These are phyloP conservation scores for Aristolochia contorta DNA, from an alignment of 164 flowering plant genomes.

Conservation along the genomic window DNA sequence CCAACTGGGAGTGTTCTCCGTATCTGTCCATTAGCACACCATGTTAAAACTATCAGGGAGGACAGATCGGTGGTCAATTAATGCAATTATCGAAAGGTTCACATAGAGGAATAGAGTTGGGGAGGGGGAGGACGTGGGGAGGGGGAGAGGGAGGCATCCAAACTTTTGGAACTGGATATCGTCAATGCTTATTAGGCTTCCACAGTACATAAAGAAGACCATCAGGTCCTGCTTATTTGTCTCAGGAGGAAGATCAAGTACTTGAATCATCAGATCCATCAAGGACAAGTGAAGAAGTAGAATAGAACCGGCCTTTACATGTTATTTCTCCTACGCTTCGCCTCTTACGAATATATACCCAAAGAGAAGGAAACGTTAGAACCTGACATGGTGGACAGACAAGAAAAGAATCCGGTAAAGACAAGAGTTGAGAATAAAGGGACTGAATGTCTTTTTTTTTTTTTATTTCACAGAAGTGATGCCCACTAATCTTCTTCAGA, in stretches of 20 bases:
- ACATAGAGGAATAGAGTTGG: not conserved
- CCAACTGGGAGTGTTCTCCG: conserved; percentile 14
- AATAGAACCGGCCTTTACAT: not conserved
- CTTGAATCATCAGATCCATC: conserved; percentile 15
- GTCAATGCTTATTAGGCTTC: not conserved
- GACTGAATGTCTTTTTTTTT: not conserved
- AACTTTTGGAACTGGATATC: conserved; percentile 1
- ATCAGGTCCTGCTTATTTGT: conserved; percentile 19
- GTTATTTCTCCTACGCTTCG: not conserved
- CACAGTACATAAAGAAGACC: conserved; percentile 19
- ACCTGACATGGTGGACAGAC: not conserved
- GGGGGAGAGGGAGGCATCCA: not conserved
- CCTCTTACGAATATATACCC: not conserved
- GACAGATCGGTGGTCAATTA: conserved; percentile 13
- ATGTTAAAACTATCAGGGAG: conserved; percentile 2
- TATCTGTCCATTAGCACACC: conserved; percentile 8
- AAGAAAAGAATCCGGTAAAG: not conserved
- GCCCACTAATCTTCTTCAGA: too few relatives aligned
- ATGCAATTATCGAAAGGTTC: conserved; percentile 16
- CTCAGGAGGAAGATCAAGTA: conserved; percentile 23
- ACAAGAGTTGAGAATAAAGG: not conserved
- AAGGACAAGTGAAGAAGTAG: not conserved
- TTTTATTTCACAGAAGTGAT: not conserved
- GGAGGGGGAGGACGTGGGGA: too few relatives aligned
- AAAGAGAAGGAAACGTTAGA: not conserved